A percentile compares a stretch with the other conserved stretches of the same genome.
These are phyloP conservation scores for Aspergillus udagawae DNA, from an alignment of 2,329 filamentous ascomycete genomes.

Conservation along the genomic window DNA sequence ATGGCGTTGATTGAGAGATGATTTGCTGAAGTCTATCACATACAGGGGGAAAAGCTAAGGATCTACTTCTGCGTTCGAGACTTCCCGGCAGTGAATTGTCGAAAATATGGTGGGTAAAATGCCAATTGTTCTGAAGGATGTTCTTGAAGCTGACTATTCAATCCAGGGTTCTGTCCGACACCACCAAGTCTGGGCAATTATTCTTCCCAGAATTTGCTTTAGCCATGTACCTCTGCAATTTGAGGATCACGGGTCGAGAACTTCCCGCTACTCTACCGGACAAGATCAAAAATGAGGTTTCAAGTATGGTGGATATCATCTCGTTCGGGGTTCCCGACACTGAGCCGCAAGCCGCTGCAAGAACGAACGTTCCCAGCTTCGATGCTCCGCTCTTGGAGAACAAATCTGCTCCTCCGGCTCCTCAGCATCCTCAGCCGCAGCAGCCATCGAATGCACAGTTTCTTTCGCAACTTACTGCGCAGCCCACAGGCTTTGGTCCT, in stretches of 20 bases:
- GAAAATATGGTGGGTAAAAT: slow-evolving; percentile 72
- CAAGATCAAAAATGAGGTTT: slow-evolving; percentile 90
- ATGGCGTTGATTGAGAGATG: neutral
- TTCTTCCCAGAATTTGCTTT: slow-evolving; percentile 97
- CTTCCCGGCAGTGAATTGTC: slow-evolving; percentile 82
- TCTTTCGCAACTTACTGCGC: slow-evolving; percentile 53
- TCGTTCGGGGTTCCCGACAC: slow-evolving; percentile 88
- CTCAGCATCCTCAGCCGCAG: slow-evolving; percentile 64
- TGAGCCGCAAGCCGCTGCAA: slow-evolving; percentile 48
- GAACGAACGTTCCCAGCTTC: slow-evolving; percentile 68
- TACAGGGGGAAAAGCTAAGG: slow-evolving; percentile 74
- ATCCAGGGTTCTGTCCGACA: slow-evolving; percentile 80
- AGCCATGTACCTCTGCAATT: slow-evolving; percentile 96
- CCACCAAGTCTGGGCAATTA: slow-evolving; percentile 90
- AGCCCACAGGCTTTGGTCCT: slow-evolving; percentile 47
- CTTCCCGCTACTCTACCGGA: slow-evolving; percentile 74
- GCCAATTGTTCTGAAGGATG: slow-evolving; percentile 1
- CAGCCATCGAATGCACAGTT: slow-evolving; percentile 67
- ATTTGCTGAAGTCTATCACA: slow-evolving; percentile 11
- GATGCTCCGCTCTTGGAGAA: slow-evolving; percentile 52
- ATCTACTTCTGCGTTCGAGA: slow-evolving; percentile 82
- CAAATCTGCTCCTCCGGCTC: slow-evolving; percentile 46
- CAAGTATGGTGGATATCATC: slow-evolving; percentile 99
- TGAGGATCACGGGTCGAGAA: slow-evolving; percentile 82
- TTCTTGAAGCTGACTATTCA: slow-evolving; percentile 4